Conservation (phyloP, 129 eudicot genomes). For the Centrapalus pauciflorus region DNA sequence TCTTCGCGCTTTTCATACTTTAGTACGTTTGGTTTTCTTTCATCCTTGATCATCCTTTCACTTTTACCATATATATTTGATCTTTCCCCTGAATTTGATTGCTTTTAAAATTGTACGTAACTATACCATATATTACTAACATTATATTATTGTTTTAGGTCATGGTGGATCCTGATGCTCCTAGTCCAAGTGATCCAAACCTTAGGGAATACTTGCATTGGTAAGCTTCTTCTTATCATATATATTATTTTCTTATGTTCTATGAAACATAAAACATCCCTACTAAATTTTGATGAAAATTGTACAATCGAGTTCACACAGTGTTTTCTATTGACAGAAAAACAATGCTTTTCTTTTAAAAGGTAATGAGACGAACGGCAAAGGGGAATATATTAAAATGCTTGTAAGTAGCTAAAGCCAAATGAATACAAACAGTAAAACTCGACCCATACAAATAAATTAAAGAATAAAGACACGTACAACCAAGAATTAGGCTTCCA, state of each 20-base stretch:
- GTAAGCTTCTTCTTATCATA: slow-evolving; percentile 16
- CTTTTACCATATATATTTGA: background rate
- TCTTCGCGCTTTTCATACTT: slow-evolving; percentile 65
- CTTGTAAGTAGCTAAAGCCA: too few species aligned
- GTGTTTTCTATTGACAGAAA: background rate
- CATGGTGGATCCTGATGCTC: slow-evolving; percentile 98
- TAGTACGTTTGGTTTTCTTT: slow-evolving; percentile 29
- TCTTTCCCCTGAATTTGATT: background rate
- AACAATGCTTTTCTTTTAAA: background rate
- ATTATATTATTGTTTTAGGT: slow-evolving; percentile 32
- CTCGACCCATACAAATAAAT: too few species aligned
- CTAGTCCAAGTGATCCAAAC: slow-evolving; percentile 82
- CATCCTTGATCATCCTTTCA: background rate
- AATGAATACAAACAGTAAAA: too few species aligned
- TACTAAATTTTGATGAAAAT: background rate
- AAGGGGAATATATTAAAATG: too few species aligned
- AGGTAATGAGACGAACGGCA: background rate
- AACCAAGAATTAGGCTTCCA: too few species aligned
- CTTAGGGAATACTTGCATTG: slow-evolving; percentile 86
- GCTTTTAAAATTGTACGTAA: background rate
- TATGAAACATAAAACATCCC: background rate
- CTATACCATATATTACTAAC: background rate
- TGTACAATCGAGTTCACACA: background rate
- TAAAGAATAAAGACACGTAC: too few species aligned
- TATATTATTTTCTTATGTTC: background rate